Evolutionary conservation across 495 filamentous ascomycete genomes (phyloP), one percentile per base, ranked within the genome.

Genomic region (Aspergillus cavernicola): DNA sequence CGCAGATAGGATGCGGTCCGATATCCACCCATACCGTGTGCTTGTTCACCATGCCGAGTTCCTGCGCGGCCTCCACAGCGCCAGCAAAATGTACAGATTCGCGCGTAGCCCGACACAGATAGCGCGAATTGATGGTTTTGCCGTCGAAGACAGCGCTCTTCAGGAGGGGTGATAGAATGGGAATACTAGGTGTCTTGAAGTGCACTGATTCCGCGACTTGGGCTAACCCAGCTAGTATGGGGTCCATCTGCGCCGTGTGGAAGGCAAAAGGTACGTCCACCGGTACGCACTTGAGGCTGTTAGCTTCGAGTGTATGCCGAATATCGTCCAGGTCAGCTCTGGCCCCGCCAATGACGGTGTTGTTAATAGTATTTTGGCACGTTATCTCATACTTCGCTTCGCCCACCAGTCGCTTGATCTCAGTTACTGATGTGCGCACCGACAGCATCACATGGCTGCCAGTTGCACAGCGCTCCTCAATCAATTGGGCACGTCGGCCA

Each of bases 191-290:
- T 9, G 74, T 56, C 19, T 81, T 66, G 70, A 89, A 92, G 20
- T 59, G 74, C 18, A 92, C 77, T 4, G 77, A 73, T 28, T 67
- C 67, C 3, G 85, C 85, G 32, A 85, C 61, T 5, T 70, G 66
- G 53, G 85, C 81, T 38, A 92, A 86, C 0, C 77, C 74, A 4
- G 84, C 79, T 6, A 91, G 69, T 22, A 92, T 86, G 19, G 85
- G 77, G n/a, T 93, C 85, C 19, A 92, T 83, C 61, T 93, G 90
- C 0, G 82, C 74, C 3, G 89, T 88, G 66, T 95, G 89, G 77
- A 90, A 95, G 12, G 89, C 89, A 54, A 84, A 92, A 24, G 86
- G 85, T 10, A 91, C 81, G 35, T 82, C 79, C 5, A 93, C 76
- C 56, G 81, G 82, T 1, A 80, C 87, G 59, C 76, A 84, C 64